phyloP scores from a whole-genome alignment of 2,329 filamentous ascomycete genomes.

The Hypoxylon rubiginosum region DNA sequence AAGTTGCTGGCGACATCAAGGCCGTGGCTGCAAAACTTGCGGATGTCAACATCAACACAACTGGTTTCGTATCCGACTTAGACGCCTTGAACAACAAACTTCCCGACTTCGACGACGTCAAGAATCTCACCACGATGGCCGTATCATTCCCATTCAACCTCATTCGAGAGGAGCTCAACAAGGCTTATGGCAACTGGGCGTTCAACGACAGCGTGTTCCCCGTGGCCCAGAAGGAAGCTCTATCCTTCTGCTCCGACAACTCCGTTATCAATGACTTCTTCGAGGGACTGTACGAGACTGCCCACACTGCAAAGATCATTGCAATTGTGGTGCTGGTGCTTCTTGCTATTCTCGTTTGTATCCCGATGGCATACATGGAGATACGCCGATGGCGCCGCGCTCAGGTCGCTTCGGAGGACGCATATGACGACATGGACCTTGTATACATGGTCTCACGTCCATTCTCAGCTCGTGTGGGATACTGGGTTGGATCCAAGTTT shows the following conservation, averaged over 20 bases:
- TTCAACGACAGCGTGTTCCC: slow-evolving; percentile 86
- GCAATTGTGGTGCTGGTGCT: slow-evolving; percentile 82
- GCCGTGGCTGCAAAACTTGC: slow-evolving; percentile 74
- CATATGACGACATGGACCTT: slow-evolving; percentile 86
- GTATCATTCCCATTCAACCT: slow-evolving; percentile 85
- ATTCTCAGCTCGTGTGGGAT: slow-evolving; percentile 74
- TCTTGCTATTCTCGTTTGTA: slow-evolving; percentile 78
- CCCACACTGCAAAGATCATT: slow-evolving; percentile 76
- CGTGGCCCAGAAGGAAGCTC: slow-evolving; percentile 82
- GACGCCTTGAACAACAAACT: slow-evolving; percentile 81
- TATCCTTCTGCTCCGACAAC: slow-evolving; percentile 92
- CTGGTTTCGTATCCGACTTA: slow-evolving; percentile 76
- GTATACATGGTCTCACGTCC: slow-evolving; percentile 90
- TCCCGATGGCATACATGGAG: slow-evolving; percentile 86
- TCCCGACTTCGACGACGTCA: slow-evolving; percentile 85
- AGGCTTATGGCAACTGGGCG: slow-evolving; percentile 77
- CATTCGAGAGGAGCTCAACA: slow-evolving; percentile 79
- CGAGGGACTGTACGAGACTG: slow-evolving; percentile 74
- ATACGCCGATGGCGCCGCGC: slow-evolving; percentile 80
- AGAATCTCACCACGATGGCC: slow-evolving; percentile 82
- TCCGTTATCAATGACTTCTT: slow-evolving; percentile 89
- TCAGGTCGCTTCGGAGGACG: slow-evolving; percentile 75
- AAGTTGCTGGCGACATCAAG: slow-evolving; percentile 71
- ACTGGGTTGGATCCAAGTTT: slow-evolving; percentile 37
- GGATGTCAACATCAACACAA: slow-evolving; percentile 75